A percentile compares a stretch with the other conserved stretches of the same genome.
Evolutionary conservation across 345 rosid species (phyloP).

Genomic region (Adansonia digitata): DNA sequence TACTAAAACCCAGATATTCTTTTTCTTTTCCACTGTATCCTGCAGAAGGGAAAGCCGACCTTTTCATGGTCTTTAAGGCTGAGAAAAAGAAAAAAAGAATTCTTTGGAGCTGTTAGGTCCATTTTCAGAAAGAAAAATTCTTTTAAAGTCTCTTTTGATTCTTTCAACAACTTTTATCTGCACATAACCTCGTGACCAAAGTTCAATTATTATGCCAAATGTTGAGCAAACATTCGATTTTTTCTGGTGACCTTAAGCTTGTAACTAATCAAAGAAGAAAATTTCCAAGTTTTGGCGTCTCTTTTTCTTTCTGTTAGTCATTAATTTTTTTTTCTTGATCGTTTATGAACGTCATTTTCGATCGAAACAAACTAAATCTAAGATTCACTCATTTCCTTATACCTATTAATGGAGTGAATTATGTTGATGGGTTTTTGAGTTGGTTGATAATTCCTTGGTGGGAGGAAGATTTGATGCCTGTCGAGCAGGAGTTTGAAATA

Average conservation of each 20-base stretch:
- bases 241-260: neutral
- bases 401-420: neutral
- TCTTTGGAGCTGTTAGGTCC: constrained; percentile 1
- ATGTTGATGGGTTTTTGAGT: too few relatives aligned
- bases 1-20: constrained; percentile 2
- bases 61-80: constrained; percentile 6
- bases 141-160: constrained; percentile 5
- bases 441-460: too few relatives aligned
- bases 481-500: too few relatives aligned
- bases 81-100: constrained; percentile 1
- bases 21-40: neutral
- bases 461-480: too few relatives aligned
- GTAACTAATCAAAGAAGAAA: neutral
- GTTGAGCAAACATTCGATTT: neutral
- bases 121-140: neutral
- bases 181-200: neutral
- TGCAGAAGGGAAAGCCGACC: constrained; percentile 22
- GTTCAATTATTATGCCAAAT: constrained; percentile 2
- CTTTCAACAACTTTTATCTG: neutral
- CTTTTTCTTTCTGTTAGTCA: too few relatives aligned
- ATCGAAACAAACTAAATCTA: too few relatives aligned
- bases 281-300: too few relatives aligned
- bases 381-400: neutral
- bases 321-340: too few relatives aligned
- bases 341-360: too few relatives aligned